phyloP scores from a whole-genome alignment of 1,284 basidiomycete genomes.

The Rhodotorula sp. region DNA sequence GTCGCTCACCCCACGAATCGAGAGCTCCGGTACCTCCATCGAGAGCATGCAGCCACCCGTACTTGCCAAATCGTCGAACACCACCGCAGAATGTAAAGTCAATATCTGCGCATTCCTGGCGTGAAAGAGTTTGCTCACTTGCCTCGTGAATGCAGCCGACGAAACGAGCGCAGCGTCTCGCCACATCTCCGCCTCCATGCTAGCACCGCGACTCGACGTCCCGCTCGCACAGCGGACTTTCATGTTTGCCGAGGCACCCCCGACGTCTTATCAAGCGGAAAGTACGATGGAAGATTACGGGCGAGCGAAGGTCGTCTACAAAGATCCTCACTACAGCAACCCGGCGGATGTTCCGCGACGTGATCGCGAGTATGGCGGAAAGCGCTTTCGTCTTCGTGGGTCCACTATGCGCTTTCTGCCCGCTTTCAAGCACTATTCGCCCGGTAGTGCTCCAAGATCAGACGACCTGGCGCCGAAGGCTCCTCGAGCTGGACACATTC shows the following conservation, averaged over 20 bases:
- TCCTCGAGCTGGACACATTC: not conserved
- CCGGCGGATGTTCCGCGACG: constrained; percentile 61
- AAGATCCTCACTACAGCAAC: constrained; percentile 73
- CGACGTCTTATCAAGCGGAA: constrained; percentile 58
- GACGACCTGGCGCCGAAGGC: not conserved
- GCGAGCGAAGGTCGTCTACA: constrained; percentile 66
- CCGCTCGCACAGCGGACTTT: constrained; percentile 49
- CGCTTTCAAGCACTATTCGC: constrained; percentile 33
- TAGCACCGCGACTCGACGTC: not conserved
- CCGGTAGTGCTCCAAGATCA: not conserved
- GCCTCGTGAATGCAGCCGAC: not conserved
- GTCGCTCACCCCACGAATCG: too few species aligned
- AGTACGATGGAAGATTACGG: constrained; percentile 57
- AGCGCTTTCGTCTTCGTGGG: constrained; percentile 66
- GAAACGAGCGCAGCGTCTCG: not conserved
- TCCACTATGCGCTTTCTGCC: constrained; percentile 49
- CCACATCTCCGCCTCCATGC: not conserved
- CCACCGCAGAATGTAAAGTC: too few species aligned
- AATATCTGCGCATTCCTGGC: not conserved
- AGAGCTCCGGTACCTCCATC: too few species aligned
- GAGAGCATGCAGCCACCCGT: too few species aligned
- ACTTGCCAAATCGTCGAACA: too few species aligned
- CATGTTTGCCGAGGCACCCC: constrained; percentile 60
- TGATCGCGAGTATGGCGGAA: constrained; percentile 73
- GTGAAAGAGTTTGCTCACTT: not conserved